Conservation (phyloP, 306 rosid genomes). For the Cyclanthera cordifolia region DNA sequence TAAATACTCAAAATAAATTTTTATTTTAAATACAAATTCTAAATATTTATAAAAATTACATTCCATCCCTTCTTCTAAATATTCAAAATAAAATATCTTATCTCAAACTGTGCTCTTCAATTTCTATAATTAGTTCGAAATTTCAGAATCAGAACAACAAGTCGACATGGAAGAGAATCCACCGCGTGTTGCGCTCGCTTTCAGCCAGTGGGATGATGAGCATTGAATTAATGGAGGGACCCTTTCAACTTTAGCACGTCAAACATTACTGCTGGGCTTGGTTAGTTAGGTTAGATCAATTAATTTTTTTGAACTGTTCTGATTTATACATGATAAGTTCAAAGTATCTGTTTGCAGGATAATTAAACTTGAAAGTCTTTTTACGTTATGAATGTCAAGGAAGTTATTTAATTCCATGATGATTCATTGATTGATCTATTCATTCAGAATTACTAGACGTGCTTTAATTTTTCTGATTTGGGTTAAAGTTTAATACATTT, state of each 20-base stretch:
- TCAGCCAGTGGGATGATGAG: neutral
- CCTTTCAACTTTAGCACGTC: neutral
- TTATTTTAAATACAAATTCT: no score
- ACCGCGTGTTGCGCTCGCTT: neutral
- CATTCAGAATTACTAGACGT: neutral
- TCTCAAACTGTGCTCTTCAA: no score
- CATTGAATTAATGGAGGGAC: constrained; percentile 8
- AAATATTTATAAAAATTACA: no score
- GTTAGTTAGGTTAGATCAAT: constrained; percentile 1
- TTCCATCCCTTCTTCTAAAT: no score
- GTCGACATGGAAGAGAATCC: neutral
- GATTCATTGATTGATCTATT: neutral
- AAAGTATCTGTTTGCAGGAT: neutral
- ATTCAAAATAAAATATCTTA: no score
- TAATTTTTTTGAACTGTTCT: neutral
- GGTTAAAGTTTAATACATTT: neutral
- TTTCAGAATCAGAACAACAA: neutral
- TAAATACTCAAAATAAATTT: no score
- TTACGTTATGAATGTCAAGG: constrained; percentile 2
- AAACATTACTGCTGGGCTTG: neutral
- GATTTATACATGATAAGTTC: constrained; percentile 5
- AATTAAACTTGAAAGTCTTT: neutral
- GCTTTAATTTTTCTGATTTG: neutral
- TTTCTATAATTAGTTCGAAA: neutral
- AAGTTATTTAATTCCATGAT: neutral